Evolutionary conservation across 208 protist genomes (phyloP), one percentile per base, ranked within the genome.

Genomic region (Leishmania major): DNA sequence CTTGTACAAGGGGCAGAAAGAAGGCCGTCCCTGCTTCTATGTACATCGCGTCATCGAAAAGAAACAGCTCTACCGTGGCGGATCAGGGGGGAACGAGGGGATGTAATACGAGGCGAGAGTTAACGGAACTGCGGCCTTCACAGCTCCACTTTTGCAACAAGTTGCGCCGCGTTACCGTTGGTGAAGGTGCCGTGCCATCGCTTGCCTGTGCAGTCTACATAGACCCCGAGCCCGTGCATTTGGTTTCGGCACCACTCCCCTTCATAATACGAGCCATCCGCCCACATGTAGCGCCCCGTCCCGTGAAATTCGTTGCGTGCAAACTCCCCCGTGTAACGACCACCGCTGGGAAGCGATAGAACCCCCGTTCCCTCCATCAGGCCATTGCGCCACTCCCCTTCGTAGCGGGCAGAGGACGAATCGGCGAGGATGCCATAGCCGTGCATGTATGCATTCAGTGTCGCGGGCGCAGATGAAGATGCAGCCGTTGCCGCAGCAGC

Each of bases 151-250:
- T 96, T 94, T 19, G 88, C 85, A 6, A 89, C 62, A 45, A 96
- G 83, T 40, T 84, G 79, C 43, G 87, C 77, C 2, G 84, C 90
- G 53, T 80, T 72, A 28, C 93, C 93, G 17, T 94, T 79, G 67
- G 79, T 80, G 76, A 98, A 98, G 31, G 84, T 88, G 22, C 96
- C 96, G 59, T 88, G 80, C 92, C 94, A 98, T n/a, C 93, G 90
- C 40, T 87, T 85, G 3, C 94, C 93, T 4, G 85, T 78, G 40
- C 53, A 71, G 81, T 97, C 94, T 49, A 92, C 87, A 71, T 96
- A 98, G 3, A 92, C 87, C 0, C 97, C 97, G n/a, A 81, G 49
- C 13, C 96, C 96, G 73, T 99, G 92, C 91, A 98, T 97, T 73
- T 89, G 87, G 51, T 94, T 91, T 28, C 91, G 89, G 59, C 86